phyloP scores from a whole-genome alignment of 108 stramenopile species.

The Fragilaria crotonensis region DNA sequence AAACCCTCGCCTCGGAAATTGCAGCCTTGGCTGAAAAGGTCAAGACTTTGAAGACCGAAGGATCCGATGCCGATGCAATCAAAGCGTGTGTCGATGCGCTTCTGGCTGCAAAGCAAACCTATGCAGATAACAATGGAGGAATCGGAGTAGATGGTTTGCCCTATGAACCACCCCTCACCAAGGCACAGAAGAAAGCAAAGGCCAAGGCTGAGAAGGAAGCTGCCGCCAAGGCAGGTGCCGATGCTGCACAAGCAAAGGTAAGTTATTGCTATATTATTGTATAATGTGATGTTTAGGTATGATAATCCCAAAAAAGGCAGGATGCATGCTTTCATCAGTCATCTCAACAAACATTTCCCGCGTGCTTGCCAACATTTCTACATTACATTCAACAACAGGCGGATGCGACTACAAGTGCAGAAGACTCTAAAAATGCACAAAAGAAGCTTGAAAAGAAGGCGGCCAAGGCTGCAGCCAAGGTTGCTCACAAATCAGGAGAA shows the following conservation, averaged over 20 bases:
- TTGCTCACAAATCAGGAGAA: conserved; percentile 42
- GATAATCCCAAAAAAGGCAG: not conserved
- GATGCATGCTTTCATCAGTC: not conserved
- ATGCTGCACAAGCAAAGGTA: not conserved
- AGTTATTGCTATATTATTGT: not conserved
- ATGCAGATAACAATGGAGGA: conserved; percentile 65
- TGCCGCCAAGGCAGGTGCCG: conserved; percentile 5
- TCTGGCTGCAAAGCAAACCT: conserved; percentile 44
- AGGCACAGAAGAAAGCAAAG: conserved; percentile 69
- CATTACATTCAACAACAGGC: too few relatives aligned
- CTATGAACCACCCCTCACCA: conserved; percentile 48
- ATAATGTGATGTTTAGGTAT: not conserved
- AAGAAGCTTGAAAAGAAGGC: conserved; percentile 89
- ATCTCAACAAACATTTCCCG: too few relatives aligned
- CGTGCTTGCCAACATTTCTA: too few relatives aligned
- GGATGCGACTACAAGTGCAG: too few relatives aligned
- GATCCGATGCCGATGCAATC: conserved; percentile 44
- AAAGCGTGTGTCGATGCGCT: conserved; percentile 38
- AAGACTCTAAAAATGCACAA: conserved; percentile 21
- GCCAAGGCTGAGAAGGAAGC: conserved; percentile 39
- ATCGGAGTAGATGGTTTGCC: conserved; percentile 78
- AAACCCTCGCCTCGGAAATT: conserved; percentile 42
- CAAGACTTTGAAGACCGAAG: conserved; percentile 40
- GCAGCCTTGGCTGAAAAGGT: conserved; percentile 39
- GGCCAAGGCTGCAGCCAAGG: conserved; percentile 73